Percentiles rank a stretch among this genome's conserved stretches.
Evolutionary conservation across 768 basidiomycete genomes (phyloP).

Genomic region (Neoboletus subvelutipes): DNA sequence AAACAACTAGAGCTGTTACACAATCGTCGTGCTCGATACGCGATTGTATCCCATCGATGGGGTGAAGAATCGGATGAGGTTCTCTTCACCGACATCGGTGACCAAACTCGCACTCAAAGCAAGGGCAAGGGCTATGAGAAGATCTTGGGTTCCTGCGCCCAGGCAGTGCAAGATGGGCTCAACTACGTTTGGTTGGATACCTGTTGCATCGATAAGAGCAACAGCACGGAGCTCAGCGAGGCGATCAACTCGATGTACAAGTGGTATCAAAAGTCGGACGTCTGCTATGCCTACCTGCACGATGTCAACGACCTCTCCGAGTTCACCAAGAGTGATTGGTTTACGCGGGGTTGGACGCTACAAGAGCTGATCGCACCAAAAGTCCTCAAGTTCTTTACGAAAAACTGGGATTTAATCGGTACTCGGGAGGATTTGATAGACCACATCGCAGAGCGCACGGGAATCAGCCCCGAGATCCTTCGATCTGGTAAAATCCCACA

Average conservation of each 20-base stretch:
- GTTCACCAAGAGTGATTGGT: slow-evolving; percentile 30
- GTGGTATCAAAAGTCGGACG: slow-evolving; percentile 29
- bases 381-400: slow-evolving; percentile 25
- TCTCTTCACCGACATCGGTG: slow-evolving; percentile 25
- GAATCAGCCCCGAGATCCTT: slow-evolving; percentile 20
- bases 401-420: slow-evolving; percentile 25
- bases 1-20: slow-evolving; percentile 18
- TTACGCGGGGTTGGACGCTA: slow-evolving; percentile 32
- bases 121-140: slow-evolving; percentile 25
- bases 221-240: slow-evolving; percentile 28
- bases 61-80: slow-evolving; percentile 22
- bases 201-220: slow-evolving; percentile 32
- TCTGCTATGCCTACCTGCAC: slow-evolving; percentile 31
- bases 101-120: slow-evolving; percentile 1
- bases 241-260: slow-evolving; percentile 35
- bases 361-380: slow-evolving; percentile 33
- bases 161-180: slow-evolving; percentile 15
- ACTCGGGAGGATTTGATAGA: slow-evolving; percentile 13
- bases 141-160: slow-evolving; percentile 20
- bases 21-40: slow-evolving; percentile 8
- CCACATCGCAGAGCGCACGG: slow-evolving; percentile 14
- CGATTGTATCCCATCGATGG: slow-evolving; percentile 33
- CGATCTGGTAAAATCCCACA: slow-evolving; percentile 1
- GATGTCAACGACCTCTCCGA: slow-evolving; percentile 20
- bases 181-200: slow-evolving; percentile 35